Evolutionary conservation across 75 land plant genomes (phyloP).

Genomic region (Pinus tabuliformis): DNA sequence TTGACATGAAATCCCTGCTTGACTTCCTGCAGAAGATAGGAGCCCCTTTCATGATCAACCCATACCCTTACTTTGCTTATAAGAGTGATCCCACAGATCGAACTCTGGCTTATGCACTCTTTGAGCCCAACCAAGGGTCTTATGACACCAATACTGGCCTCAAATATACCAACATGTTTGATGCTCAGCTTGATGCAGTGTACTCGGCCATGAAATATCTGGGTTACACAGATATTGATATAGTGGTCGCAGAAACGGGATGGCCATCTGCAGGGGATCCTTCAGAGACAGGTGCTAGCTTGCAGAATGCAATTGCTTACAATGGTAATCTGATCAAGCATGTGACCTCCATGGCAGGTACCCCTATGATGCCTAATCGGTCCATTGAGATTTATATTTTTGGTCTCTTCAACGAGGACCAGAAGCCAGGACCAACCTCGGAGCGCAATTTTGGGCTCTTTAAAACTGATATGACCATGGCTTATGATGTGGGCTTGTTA

Average conservation of each 20-base stretch:
- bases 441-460: conserved; percentile 73
- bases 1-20: conserved; percentile 36
- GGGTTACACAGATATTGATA: conserved; percentile 55
- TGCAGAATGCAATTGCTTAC: conserved; percentile 45
- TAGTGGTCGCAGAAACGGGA: conserved; percentile 81
- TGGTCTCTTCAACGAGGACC: conserved; percentile 75
- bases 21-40: conserved; percentile 45
- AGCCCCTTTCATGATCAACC: conserved; percentile 65
- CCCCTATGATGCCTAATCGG: conserved; percentile 49
- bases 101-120: conserved; percentile 55
- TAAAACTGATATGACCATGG: conserved; percentile 32
- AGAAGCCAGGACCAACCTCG: conserved; percentile 55
- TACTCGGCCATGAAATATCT: conserved; percentile 50
- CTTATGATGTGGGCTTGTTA: conserved; percentile 18
- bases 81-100: conserved; percentile 34
- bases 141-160: conserved; percentile 32
- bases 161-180: conserved; percentile 61
- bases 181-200: conserved; percentile 73
- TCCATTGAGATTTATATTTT: conserved; percentile 51
- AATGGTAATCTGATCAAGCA: conserved; percentile 38
- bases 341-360: conserved; percentile 30
- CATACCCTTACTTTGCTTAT: conserved; percentile 85
- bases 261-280: conserved; percentile 60
- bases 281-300: conserved; percentile 21
- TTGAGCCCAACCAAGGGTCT: conserved; percentile 41